Conservation (phyloP, 768 basidiomycete species). For the Lactarius akahatsu region DNA sequence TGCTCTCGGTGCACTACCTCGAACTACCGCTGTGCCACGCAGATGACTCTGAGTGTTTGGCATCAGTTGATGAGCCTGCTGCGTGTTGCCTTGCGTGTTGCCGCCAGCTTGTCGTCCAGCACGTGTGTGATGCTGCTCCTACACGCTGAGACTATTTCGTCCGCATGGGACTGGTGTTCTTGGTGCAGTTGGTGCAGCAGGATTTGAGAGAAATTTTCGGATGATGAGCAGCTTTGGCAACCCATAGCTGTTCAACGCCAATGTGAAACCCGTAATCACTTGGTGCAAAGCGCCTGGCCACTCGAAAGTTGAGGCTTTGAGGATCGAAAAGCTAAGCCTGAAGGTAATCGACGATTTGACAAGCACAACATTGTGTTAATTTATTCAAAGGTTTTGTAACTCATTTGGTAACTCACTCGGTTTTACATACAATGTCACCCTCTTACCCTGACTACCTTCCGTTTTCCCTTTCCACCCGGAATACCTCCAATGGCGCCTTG, state of each 20-base stretch:
- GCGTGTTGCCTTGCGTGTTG: background rate
- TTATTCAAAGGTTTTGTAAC: conserved; percentile 17
- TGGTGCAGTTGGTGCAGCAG: background rate
- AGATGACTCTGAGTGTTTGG: background rate
- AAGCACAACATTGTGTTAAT: conserved; percentile 12
- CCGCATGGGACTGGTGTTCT: no score
- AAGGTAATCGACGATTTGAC: background rate
- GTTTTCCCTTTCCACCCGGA: conserved; percentile 29
- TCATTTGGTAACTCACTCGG: conserved; percentile 5
- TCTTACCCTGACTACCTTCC: conserved; percentile 29
- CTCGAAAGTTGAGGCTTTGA: background rate
- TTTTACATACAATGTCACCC: conserved; percentile 14
- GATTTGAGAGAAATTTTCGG: background rate
- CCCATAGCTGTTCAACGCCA: background rate
- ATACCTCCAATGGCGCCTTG: conserved; percentile 18
- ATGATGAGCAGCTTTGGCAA: background rate
- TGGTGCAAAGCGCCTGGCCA: background rate
- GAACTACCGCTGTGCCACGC: background rate
- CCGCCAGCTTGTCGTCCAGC: background rate
- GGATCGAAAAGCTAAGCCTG: background rate
- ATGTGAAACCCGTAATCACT: background rate
- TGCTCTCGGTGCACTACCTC: background rate
- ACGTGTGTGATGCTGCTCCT: background rate
- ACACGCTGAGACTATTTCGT: background rate
- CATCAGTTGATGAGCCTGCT: background rate